Base-by-base conservation (phyloP, 306 rosid genomes). In the Medicago ruthenica region DNA sequence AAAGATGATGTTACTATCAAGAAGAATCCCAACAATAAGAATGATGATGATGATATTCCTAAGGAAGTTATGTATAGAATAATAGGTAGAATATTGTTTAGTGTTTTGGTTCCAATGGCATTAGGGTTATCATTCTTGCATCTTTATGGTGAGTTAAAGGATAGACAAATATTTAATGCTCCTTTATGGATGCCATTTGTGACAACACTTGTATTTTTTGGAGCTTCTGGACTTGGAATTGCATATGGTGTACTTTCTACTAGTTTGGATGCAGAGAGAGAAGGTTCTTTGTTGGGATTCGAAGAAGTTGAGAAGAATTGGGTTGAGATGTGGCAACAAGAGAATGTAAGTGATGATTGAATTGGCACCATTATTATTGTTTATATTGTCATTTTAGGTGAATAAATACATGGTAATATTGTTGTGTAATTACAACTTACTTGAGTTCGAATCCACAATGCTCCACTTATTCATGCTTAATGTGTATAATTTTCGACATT, bases 241-340 rank as follows among this genome's bases (percentile, higher is more conserved):
- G 92, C 97, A 0, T 92, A 89, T 75, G 98, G 97, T 45, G 73
- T 93, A 16, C 73, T 95, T 57, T 92, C 97, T 15, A 42, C 96
- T 3, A 90, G 97, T 71, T 86, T 91, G 93, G 97, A 95, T 73
- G 86, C 71, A 53, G 92, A 83, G 62, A 83, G 78, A 72, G 68
- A 88, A 78, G 97, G 96, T 0, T 81, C 97, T 3, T 11, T 92
- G 68, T 83, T 95, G 63, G 98, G 98, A 42, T 37, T 88, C n/a
- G 84, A 87, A 71, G 86, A 92, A 62, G 77, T 82, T 39, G 84
- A 88, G 58, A 75, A 59, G 69, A 92, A 92, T 69, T 95, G 97
- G 96, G 91, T 72, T 5, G 96, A 95, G 60, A 85, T 89, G 90
- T 95, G 98, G 98, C 80, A 83, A 76, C 91, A 90, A 68, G 97